Evolutionary conservation across 2,329 filamentous ascomycete genomes (phyloP).

Genomic region (Claviceps arundinis): DNA sequence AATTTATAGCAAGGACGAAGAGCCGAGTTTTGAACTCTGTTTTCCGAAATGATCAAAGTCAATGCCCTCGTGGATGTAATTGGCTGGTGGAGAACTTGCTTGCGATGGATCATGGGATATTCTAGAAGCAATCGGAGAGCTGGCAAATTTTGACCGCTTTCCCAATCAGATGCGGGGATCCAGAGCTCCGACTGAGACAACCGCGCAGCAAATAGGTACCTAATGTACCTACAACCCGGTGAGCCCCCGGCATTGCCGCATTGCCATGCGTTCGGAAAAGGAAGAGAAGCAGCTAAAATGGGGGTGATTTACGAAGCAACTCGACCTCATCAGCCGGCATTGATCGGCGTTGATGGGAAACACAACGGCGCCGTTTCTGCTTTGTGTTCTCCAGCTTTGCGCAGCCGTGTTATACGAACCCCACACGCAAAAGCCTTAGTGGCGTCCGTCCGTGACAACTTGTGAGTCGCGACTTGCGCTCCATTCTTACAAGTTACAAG

Average conservation of each 20-base stretch:
- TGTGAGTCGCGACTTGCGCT: too few species aligned
- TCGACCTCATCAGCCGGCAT: background rate
- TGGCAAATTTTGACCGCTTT: slow-evolving; percentile 18
- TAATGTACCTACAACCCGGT: too few species aligned
- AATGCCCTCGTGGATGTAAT: background rate
- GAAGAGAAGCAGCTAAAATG: too few species aligned
- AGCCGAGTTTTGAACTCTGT: too few species aligned
- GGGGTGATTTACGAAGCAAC: too few species aligned
- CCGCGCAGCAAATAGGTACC: too few species aligned
- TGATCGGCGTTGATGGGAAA: background rate
- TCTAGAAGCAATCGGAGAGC: slow-evolving; percentile 22
- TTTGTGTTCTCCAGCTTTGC: background rate
- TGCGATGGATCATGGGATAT: slow-evolving; percentile 25
- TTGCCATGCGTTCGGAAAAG: too few species aligned
- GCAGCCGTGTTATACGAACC: background rate
- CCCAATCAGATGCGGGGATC: slow-evolving; percentile 20
- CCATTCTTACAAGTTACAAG: background rate
- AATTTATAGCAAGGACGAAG: background rate
- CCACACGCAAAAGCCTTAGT: background rate
- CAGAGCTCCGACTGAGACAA: background rate
- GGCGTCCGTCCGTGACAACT: background rate
- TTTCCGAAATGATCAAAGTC: too few species aligned
- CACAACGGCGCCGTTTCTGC: background rate
- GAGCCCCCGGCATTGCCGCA: too few species aligned
- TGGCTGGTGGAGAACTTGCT: slow-evolving; percentile 8